Conservation (phyloP, 768 basidiomycete genomes). For the Tulasnella sp. region DNA sequence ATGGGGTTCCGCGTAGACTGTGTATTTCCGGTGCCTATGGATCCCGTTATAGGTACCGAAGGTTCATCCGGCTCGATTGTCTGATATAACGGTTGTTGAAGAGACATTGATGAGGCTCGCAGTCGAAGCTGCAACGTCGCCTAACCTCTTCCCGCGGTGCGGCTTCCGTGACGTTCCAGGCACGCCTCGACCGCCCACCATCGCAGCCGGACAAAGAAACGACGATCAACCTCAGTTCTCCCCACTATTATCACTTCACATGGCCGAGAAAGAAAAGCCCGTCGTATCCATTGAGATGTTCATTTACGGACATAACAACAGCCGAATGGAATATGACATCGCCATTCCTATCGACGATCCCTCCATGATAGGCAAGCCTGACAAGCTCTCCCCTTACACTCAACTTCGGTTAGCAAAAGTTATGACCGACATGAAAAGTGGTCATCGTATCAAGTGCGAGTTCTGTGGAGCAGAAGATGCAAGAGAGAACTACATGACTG, state of each 20-base stretch:
- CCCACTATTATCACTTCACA: neutral
- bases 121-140: slow-evolving; percentile 4
- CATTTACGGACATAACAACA: neutral
- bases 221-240: neutral
- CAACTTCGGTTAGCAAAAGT: neutral
- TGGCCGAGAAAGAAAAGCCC: neutral
- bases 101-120: slow-evolving; percentile 14
- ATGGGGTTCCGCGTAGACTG: slow-evolving; percentile 41
- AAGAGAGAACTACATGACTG: slow-evolving; percentile 1
- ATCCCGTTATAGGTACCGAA: slow-evolving; percentile 32
- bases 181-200: neutral
- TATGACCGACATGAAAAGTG: neutral
- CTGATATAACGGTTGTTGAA: slow-evolving; percentile 25
- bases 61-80: slow-evolving; percentile 84
- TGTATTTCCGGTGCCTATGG: neutral
- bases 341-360: slow-evolving; percentile 1
- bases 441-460: neutral
- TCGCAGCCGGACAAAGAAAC: neutral
- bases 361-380: neutral
- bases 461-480: neutral
- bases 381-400: neutral
- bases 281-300: neutral
- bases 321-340: slow-evolving; percentile 8
- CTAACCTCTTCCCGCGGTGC: neutral
- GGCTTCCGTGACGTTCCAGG: neutral